phyloP scores from a whole-genome alignment of 768 basidiomycete genomes.

The Lactarius sp. region DNA sequence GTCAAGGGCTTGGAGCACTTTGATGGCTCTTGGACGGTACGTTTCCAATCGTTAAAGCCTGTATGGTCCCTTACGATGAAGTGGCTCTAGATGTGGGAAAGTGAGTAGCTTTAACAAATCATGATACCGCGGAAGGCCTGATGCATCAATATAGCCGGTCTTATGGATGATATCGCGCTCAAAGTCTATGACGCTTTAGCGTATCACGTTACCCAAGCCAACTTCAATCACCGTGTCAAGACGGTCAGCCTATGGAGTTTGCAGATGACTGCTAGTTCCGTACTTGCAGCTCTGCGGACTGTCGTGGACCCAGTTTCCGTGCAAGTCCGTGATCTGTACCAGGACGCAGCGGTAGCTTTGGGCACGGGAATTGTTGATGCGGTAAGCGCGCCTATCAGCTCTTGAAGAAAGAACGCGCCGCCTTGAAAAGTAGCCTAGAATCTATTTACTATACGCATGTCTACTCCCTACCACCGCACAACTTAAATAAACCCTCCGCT shows the following conservation, averaged over 20 bases:
- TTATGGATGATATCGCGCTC: constrained; percentile 85
- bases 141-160: constrained; percentile 57
- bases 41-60: constrained; percentile 31
- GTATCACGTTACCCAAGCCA: constrained; percentile 87
- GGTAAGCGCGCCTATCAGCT: constrained; percentile 1
- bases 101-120: constrained; percentile 41
- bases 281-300: constrained; percentile 70
- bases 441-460: background rate
- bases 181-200: constrained; percentile 93
- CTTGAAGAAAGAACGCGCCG: background rate
- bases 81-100: constrained; percentile 78
- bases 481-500: background rate
- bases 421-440: constrained; percentile 1
- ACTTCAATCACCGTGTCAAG: constrained; percentile 84
- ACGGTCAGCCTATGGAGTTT: constrained; percentile 93
- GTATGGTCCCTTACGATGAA: constrained; percentile 17
- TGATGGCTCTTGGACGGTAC: constrained; percentile 93
- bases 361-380: background rate
- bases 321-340: constrained; percentile 34
- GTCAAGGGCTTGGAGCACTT: constrained; percentile 82
- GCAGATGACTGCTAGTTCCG: constrained; percentile 87
- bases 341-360: constrained; percentile 1
- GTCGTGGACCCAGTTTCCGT: constrained; percentile 61
- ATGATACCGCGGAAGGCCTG: background rate
- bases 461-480: background rate